Conservation (phyloP, 441 rosid species). For the Isatis lusitanica region DNA sequence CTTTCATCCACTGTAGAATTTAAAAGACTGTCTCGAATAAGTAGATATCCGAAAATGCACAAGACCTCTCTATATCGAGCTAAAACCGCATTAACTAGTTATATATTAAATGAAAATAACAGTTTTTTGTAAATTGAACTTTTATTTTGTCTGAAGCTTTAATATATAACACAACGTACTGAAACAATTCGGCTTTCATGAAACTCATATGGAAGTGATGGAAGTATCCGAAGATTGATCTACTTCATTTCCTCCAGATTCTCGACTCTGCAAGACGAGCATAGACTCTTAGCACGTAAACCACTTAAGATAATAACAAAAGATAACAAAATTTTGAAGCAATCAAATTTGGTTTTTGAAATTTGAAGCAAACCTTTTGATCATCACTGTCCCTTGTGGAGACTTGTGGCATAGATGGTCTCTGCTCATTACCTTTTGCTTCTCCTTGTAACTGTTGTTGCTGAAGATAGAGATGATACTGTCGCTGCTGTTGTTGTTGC, state of each 20-base stretch:
- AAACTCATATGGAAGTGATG: slow-evolving; percentile 23
- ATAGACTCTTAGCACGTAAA: not conserved
- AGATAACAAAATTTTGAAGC: not conserved
- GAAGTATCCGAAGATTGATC: slow-evolving; percentile 30
- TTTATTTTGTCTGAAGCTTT: not conserved
- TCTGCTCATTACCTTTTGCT: slow-evolving; percentile 31
- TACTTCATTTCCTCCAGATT: slow-evolving; percentile 25
- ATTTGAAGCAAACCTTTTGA: slow-evolving; percentile 26
- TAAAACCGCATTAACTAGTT: too few species aligned
- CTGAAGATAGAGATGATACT: slow-evolving; percentile 27
- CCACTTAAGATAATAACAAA: not conserved
- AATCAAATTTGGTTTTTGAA: not conserved
- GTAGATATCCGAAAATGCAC: too few species aligned
- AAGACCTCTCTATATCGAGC: too few species aligned
- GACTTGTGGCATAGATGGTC: slow-evolving; percentile 26
- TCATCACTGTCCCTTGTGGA: slow-evolving; percentile 23
- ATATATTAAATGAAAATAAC: not conserved
- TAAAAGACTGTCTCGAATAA: too few species aligned
- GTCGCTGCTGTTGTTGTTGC: slow-evolving; percentile 34
- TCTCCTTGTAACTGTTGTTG: slow-evolving; percentile 35
- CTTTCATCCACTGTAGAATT: slow-evolving; percentile 11
- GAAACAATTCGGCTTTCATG: not conserved
- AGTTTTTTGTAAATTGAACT: not conserved
- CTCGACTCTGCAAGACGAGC: slow-evolving; percentile 28
- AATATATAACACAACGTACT: not conserved